These are phyloP conservation scores for Euphorbia corollata DNA, from an alignment of 441 rosid genomes.

Conservation along the genomic window DNA sequence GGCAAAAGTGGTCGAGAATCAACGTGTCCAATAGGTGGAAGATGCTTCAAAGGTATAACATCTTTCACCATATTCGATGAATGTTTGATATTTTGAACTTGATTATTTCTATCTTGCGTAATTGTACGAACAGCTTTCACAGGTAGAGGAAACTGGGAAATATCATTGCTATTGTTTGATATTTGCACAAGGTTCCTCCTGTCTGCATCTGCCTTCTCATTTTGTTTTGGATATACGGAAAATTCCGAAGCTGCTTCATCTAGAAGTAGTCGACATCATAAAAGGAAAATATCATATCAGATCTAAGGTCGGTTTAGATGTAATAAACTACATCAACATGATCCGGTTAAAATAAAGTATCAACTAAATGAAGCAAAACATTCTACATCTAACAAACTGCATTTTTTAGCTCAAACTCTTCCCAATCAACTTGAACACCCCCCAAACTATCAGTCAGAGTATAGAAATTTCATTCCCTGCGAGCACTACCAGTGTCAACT, in stretches of 20 bases:
- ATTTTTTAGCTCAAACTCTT: constrained; percentile 2
- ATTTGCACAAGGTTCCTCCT: constrained; percentile 34
- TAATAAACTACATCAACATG: neutral
- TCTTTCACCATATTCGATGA: constrained; percentile 37
- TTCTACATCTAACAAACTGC: neutral
- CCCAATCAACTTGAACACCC: too few relatives aligned
- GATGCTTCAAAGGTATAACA: constrained; percentile 31
- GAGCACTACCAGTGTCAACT: neutral
- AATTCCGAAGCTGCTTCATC: constrained; percentile 50
- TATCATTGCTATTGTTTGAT: constrained; percentile 36
- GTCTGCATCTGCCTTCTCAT: constrained; percentile 40
- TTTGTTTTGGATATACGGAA: constrained; percentile 43
- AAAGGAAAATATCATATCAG: constrained; percentile 5
- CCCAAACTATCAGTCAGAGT: too few relatives aligned
- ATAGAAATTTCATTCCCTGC: too few relatives aligned
- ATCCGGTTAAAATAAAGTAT: neutral
- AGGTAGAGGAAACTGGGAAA: constrained; percentile 34
- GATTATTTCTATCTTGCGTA: constrained; percentile 39
- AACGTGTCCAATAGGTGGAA: constrained; percentile 34
- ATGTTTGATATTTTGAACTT: constrained; percentile 31
- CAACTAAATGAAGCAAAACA: neutral
- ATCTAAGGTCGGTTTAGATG: neutral
- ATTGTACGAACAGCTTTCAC: constrained; percentile 26
- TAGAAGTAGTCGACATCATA: constrained; percentile 20
- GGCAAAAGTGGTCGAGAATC: constrained; percentile 28